Base-by-base conservation (phyloP, 306 rosid genomes). In the Medicago ruthenica region DNA sequence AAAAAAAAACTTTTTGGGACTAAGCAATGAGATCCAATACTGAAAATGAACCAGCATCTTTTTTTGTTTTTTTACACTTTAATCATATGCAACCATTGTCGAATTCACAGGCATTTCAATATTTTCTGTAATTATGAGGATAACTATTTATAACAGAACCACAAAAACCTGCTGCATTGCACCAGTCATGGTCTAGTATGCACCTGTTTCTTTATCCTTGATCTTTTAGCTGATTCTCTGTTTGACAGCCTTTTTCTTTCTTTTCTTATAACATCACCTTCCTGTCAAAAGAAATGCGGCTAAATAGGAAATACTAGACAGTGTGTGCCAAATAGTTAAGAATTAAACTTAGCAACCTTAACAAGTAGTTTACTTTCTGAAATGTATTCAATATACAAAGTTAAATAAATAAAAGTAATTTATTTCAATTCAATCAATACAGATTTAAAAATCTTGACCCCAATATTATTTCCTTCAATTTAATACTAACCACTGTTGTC, bases 171-270 rank as follows among this genome's bases (percentile, higher is more conserved):
- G 42, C 15, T 31, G 12, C 45, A 16, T 57, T 59, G 31, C 41
- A 67, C 22, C 9, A 20, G 12, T 37, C 65, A 50, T 59, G 63
- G 50, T 45, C 66, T 67, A 50, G 76, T 39, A 62, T 37, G n/a
- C 72, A 86, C 96, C 93, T 78, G 86, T 78, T 75, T 83, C 54
- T 85, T 81, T 17, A 75, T 18, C 88, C 87, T 88, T 86, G 89
- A 86, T 78, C 89, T 85, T 81, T 76, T 85, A 41, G 91, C 93
- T 1, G 91, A 85, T 81, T 88, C 87, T 85, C 93, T 83, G 17
- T 85, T 90, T 44, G 85, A 88, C 70, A 59, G 83, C 68, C 86
- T 85, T 79, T 83, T 90, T 74, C 82, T 88, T 80, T 86, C 91
- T 80, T 47, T 78, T 71, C 80, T 83, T 74, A 57, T 64, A 50